Percentiles rank a stretch among this genome's conserved stretches.
phyloP scores from a whole-genome alignment of 768 basidiomycete genomes.

The Suillus clintonianus region DNA sequence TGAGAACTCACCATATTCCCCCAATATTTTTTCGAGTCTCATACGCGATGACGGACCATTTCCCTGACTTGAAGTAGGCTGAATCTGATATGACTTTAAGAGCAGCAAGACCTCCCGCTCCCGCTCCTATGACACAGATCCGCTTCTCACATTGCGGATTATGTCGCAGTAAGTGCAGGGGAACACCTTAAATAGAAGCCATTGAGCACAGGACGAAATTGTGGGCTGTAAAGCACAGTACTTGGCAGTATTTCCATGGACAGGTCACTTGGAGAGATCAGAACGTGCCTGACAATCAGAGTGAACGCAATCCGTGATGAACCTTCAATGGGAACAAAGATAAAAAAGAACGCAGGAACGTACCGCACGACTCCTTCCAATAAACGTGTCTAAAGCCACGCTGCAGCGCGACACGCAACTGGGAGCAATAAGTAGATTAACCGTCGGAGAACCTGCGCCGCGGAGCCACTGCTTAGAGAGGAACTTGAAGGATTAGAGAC shows the following conservation, averaged over 20 bases:
- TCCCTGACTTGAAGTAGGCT: conserved; percentile 51
- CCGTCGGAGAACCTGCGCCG: conserved; percentile 63
- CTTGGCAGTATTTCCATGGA: conserved; percentile 1
- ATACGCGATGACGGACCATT: conserved; percentile 66
- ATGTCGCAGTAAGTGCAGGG: neutral
- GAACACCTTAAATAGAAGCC: neutral
- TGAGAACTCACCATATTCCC: conserved; percentile 67
- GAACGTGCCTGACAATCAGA: conserved; percentile 63
- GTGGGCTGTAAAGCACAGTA: neutral
- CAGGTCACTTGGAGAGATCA: conserved; percentile 54
- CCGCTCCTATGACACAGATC: conserved; percentile 77
- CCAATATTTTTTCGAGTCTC: conserved; percentile 70
- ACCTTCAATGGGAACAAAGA: neutral
- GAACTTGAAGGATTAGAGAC: conserved; percentile 61
- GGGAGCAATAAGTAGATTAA: conserved; percentile 66
- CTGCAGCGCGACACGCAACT: conserved; percentile 66
- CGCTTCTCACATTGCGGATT: conserved; percentile 23
- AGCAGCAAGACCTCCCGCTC: conserved; percentile 71
- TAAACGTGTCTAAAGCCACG: conserved; percentile 51
- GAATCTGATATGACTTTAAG: conserved; percentile 67
- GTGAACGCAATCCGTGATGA: conserved; percentile 34
- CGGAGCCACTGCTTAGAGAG: conserved; percentile 59
- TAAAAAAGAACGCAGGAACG: conserved; percentile 57
- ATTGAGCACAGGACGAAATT: neutral
- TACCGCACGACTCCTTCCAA: conserved; percentile 73